Evolutionary conservation across 164 flowering plant genomes (phyloP).

Genomic region (Cinnamomum chago): DNA sequence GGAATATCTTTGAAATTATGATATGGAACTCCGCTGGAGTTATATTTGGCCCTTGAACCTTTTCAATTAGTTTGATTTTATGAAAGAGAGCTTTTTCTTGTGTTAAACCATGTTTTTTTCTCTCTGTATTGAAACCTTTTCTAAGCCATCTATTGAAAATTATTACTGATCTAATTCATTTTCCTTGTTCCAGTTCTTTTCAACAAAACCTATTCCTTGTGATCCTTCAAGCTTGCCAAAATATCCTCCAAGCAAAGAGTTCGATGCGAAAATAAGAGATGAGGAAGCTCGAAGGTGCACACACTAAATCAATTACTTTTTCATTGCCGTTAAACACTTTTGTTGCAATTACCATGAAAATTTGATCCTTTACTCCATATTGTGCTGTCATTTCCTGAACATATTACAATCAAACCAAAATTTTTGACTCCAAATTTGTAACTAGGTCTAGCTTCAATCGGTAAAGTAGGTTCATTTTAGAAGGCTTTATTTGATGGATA

Average conservation of each 20-base stretch:
- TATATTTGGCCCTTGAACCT: background rate
- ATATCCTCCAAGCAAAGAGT: slow-evolving; percentile 96
- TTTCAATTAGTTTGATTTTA: background rate
- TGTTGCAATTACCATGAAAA: background rate
- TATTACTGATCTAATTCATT: background rate
- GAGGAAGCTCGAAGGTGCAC: slow-evolving; percentile 92
- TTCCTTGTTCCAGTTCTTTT: slow-evolving; percentile 60
- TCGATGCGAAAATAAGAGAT: slow-evolving; percentile 85
- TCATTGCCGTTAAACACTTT: background rate
- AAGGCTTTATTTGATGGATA: background rate
- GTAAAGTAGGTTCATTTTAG: no score
- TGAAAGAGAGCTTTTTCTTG: background rate
- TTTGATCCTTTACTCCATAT: background rate
- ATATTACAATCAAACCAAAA: background rate
- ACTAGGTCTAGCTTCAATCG: background rate
- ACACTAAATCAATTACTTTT: background rate
- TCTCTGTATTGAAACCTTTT: no score
- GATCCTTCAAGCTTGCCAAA: slow-evolving; percentile 95
- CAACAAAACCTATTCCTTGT: slow-evolving; percentile 78
- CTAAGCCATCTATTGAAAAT: background rate
- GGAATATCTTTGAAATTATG: background rate
- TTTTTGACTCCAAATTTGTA: background rate
- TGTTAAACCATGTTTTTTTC: background rate
- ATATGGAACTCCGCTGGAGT: background rate
- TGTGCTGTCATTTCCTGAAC: background rate